Percentiles rank a stretch among this genome's conserved stretches.
phyloP scores from a whole-genome alignment of 2,329 filamentous ascomycete genomes.

The Gremmenia infestans region DNA sequence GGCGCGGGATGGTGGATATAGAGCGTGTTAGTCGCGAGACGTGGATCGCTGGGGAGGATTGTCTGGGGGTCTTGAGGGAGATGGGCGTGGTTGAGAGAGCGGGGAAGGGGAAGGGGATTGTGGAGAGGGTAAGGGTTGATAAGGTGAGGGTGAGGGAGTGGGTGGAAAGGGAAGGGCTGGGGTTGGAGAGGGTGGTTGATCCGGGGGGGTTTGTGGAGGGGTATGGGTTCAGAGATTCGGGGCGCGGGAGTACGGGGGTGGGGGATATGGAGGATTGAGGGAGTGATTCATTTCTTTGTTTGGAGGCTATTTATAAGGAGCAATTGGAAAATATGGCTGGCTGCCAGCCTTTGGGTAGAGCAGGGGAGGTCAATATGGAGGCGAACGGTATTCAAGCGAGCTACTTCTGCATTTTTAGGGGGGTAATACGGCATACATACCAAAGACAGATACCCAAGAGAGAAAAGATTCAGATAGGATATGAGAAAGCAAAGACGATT shows the following conservation, averaged over 20 bases:
- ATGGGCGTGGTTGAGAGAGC: slow-evolving; percentile 69
- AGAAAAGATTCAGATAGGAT: background rate
- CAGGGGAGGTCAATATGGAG: no score
- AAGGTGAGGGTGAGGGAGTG: slow-evolving; percentile 49
- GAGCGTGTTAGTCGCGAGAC: slow-evolving; percentile 70
- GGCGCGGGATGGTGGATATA: slow-evolving; percentile 51
- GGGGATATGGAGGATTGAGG: slow-evolving; percentile 31
- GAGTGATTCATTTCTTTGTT: no score
- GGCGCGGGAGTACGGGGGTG: background rate
- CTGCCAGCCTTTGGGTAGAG: no score
- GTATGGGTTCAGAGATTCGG: slow-evolving; percentile 48
- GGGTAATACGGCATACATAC: no score
- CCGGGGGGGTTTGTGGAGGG: slow-evolving; percentile 68
- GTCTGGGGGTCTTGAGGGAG: slow-evolving; percentile 68
- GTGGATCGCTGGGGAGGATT: slow-evolving; percentile 82
- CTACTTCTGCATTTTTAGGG: no score
- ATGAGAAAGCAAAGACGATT: background rate
- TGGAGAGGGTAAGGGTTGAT: slow-evolving; percentile 49
- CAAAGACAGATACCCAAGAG: background rate
- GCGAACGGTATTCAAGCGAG: no score
- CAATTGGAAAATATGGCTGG: no score
- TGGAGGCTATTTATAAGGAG: no score
- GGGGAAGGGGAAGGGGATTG: slow-evolving; percentile 38
- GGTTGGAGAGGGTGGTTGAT: slow-evolving; percentile 63
- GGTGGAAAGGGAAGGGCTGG: slow-evolving; percentile 69